Base-by-base conservation (phyloP, 1,284 basidiomycete species). In the Marasmius tenuissimus region DNA sequence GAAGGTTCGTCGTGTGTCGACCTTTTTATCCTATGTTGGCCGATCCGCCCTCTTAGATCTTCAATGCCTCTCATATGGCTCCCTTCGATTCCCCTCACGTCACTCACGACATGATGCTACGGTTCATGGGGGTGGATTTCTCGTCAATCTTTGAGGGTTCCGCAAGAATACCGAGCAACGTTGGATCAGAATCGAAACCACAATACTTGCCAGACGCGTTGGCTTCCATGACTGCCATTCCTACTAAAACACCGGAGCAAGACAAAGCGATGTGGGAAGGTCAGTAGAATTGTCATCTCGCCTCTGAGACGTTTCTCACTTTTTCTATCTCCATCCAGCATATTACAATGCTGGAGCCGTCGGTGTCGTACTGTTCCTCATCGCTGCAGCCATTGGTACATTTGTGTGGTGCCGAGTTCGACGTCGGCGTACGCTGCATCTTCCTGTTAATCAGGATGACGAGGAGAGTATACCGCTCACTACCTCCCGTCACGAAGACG, bases 41-140 rank as follows among this genome's bases (percentile, higher is more conserved):
- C 54, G 57, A 48, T 50, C 22, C 49, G 42, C n/a, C 34, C 52
- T 6, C 48, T 4, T 34, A 92, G 89, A 84, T 94, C 38, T 92
- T 91, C 75, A 93, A 94, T 62, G 94, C 93, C 1, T 96, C 94
- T 1, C 95, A 97, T 74, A 97, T 97, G 95, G 94, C 91, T 35
- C 94, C 94, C 0, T 97, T 88, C 72, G 97, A 99, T 75, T 81
- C 92, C 11, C 97, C 96, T 0, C 83, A 94, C 60, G 87, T 91
- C 37, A 83, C 94, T 4, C 96, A 98, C 75, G 97, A 99, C 75
- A 98, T 99, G 97, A 97, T 99, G 70, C 86, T 96, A 54, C 92
- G 96, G 14, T 98, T 98, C 78, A 93, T 97, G 88, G 88, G 85
- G 52, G 87, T 96, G 60, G 91, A 98, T 77, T 92, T 96, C 68